Conservation (phyloP, 257 asterid genomes). For the Gentiana straminea region DNA sequence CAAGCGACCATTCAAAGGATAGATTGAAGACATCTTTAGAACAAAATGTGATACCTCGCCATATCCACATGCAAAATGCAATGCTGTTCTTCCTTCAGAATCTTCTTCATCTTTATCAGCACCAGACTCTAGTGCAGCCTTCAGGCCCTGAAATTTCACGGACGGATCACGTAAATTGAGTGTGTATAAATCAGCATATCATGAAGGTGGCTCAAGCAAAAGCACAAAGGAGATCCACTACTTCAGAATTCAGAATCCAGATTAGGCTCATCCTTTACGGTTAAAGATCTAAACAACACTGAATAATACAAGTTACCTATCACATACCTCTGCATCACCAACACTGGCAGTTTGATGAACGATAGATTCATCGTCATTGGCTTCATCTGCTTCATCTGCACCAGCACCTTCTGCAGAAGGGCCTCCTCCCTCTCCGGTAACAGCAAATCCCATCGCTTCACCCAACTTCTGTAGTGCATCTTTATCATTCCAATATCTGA, state of each 20-base stretch:
- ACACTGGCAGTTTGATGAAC: conserved; percentile 83
- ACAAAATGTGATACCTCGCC: conserved; percentile 63
- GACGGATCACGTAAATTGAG: background rate
- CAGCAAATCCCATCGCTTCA: conserved; percentile 92
- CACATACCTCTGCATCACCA: conserved; percentile 80
- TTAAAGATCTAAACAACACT: background rate
- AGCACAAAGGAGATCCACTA: background rate
- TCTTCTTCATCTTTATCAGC: conserved; percentile 97
- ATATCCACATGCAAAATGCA: conserved; percentile 98
- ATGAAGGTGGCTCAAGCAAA: background rate
- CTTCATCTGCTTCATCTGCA: conserved; percentile 69
- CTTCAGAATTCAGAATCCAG: background rate
- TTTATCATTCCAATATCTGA: conserved; percentile 89
- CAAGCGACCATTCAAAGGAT: background rate
- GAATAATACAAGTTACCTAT: background rate
- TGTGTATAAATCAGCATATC: background rate
- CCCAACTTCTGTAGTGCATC: conserved; percentile 82
- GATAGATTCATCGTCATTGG: conserved; percentile 72
- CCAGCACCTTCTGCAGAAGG: conserved; percentile 55
- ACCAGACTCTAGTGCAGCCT: conserved; percentile 70
- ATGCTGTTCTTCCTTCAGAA: conserved; percentile 97
- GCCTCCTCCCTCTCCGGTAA: conserved; percentile 42
- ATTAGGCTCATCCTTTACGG: background rate
- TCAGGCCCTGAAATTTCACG: conserved; percentile 51
- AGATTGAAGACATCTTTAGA: background rate